phyloP scores from a whole-genome alignment of 257 asterid species.

The Solanum habrochaites region DNA sequence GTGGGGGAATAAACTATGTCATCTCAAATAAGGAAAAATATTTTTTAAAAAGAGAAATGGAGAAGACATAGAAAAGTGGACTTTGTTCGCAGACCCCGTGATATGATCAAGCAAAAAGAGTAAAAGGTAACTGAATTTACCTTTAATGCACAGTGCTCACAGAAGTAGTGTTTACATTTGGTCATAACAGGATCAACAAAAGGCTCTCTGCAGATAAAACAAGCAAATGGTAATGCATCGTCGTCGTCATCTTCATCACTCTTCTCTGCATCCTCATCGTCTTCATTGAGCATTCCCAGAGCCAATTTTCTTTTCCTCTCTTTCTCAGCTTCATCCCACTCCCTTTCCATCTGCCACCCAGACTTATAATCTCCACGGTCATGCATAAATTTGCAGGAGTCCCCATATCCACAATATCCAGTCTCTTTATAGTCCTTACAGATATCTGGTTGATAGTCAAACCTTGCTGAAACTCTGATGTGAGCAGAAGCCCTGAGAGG shows the following conservation, averaged over 20 bases:
- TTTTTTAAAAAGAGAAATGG: background rate
- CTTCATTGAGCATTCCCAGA: constrained; percentile 42
- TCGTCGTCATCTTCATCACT: constrained; percentile 73
- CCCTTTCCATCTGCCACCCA: constrained; percentile 94
- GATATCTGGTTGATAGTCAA: constrained; percentile 94
- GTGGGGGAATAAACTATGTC: background rate
- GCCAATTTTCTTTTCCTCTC: constrained; percentile 53
- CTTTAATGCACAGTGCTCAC: constrained; percentile 96
- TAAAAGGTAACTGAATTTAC: constrained; percentile 11
- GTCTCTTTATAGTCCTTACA: constrained; percentile 95
- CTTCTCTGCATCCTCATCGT: constrained; percentile 29
- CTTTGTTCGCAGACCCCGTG: background rate
- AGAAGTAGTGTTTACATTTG: constrained; percentile 92
- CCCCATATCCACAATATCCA: constrained; percentile 97
- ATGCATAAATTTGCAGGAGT: constrained; percentile 93
- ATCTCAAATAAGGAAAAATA: background rate
- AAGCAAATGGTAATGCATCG: constrained; percentile 73
- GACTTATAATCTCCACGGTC: constrained; percentile 92
- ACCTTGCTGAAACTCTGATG: constrained; percentile 87
- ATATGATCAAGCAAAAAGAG: background rate
- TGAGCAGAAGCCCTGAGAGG: constrained; percentile 93
- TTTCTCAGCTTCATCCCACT: constrained; percentile 89
- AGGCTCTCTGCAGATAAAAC: constrained; percentile 85
- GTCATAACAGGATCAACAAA: constrained; percentile 85
- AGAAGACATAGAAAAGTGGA: background rate